phyloP scores from a whole-genome alignment of 2,329 filamentous ascomycete species.

The Fusarium humuli region DNA sequence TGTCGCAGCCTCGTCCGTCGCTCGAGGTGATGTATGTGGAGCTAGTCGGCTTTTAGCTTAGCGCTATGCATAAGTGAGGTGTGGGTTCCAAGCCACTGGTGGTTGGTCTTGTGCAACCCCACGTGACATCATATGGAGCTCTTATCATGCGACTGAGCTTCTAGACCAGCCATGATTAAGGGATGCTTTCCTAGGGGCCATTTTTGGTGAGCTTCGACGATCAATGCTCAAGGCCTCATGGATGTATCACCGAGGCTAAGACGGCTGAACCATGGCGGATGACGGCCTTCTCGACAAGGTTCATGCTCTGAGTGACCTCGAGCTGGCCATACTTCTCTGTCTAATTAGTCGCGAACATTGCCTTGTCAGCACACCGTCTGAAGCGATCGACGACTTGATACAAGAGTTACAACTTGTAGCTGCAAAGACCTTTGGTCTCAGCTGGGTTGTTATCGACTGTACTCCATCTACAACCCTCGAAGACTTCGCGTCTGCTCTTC shows the following conservation, averaged over 20 bases:
- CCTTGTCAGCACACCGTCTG: constrained; percentile 79
- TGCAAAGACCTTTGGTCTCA: constrained; percentile 77
- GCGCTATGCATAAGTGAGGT: constrained; percentile 45
- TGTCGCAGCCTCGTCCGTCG: constrained; percentile 48
- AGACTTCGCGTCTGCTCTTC: constrained; percentile 79
- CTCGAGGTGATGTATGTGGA: constrained; percentile 38
- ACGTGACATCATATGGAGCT: constrained; percentile 48
- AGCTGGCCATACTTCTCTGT: constrained; percentile 86
- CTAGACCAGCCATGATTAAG: constrained; percentile 17
- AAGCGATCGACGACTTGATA: constrained; percentile 74
- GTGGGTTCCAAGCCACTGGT: constrained; percentile 6
- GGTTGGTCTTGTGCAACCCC: constrained; percentile 39
- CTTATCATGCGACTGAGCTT: constrained; percentile 41
- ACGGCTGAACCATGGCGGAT: constrained; percentile 66
- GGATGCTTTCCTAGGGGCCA: constrained; percentile 13
- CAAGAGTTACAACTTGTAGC: constrained; percentile 80
- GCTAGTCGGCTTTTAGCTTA: constrained; percentile 39
- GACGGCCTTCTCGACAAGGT: constrained; percentile 74
- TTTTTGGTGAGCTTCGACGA: constrained; percentile 3
- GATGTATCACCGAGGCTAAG: constrained; percentile 35
- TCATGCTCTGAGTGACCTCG: constrained; percentile 84
- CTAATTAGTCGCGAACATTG: constrained; percentile 87
- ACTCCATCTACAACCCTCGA: constrained; percentile 79
- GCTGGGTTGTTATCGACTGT: constrained; percentile 78
- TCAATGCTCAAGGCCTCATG: constrained; percentile 42